Conservation (phyloP, 2,329 filamentous ascomycete species). For the Neofusicoccum kwambonambiense region DNA sequence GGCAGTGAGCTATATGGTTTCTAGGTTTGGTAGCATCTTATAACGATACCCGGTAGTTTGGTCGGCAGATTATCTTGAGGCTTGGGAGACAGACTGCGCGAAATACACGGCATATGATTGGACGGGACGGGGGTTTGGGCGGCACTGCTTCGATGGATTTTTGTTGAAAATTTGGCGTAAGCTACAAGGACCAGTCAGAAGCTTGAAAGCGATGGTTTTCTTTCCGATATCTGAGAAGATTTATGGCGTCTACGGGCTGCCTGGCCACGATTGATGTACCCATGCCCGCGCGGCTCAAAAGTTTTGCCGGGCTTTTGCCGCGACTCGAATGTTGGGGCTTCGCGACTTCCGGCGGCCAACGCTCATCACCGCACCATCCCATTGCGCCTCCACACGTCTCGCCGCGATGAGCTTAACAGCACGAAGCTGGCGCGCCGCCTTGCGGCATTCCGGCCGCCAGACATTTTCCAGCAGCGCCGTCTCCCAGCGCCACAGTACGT, state of each 20-base stretch:
- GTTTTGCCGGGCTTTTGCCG: too few species aligned
- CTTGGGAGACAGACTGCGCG: too few species aligned
- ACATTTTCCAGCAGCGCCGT: slow-evolving; percentile 23
- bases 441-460: slow-evolving; percentile 20
- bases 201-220: too few species aligned
- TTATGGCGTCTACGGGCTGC: too few species aligned
- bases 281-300: too few species aligned
- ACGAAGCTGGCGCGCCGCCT: slow-evolving; percentile 29
- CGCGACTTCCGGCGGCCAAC: not conserved
- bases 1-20: too few species aligned
- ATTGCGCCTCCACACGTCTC: slow-evolving; percentile 11
- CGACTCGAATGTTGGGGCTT: not conserved
- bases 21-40: not conserved
- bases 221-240: too few species aligned
- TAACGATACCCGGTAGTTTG: not conserved
- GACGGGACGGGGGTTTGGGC: not conserved
- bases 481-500: slow-evolving; percentile 30
- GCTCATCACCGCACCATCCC: not conserved
- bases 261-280: too few species aligned
- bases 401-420: slow-evolving; percentile 31
- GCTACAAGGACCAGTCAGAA: too few species aligned
- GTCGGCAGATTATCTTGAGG: too few species aligned
- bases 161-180: not conserved
- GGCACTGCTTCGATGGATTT: not conserved
- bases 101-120: not conserved